A percentile compares a stretch with the other conserved stretches of the same genome.
Conservation (phyloP, 495 filamentous ascomycete species). For the Xylaria grammica region DNA sequence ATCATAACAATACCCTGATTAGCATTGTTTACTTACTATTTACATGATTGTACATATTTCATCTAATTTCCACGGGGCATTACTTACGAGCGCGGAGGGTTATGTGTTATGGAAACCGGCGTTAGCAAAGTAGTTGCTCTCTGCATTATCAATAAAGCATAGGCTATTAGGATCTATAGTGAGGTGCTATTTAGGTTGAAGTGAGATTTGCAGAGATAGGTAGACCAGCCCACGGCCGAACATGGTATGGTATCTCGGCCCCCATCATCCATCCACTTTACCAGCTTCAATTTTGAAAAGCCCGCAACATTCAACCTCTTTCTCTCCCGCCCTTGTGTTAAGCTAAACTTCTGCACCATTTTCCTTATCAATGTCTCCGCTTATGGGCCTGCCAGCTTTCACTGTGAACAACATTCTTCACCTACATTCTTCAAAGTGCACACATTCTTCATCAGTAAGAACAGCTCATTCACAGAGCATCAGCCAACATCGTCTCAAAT, state of each 20-base stretch:
- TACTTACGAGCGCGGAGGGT: slow-evolving; percentile 3
- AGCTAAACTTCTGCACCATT: too few relatives aligned
- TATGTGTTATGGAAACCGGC: neutral
- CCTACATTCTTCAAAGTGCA: too few relatives aligned
- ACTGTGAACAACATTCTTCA: too few relatives aligned
- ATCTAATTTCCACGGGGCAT: slow-evolving; percentile 11
- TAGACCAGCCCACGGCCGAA: neutral
- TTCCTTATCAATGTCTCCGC: too few relatives aligned
- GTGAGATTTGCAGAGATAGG: neutral
- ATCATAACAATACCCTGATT: slow-evolving; percentile 35
- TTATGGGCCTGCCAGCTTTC: too few relatives aligned
- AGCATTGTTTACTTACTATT: slow-evolving; percentile 37
- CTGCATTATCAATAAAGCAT: neutral
- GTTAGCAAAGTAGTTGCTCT: neutral
- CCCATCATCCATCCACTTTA: neutral
- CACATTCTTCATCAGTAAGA: too few relatives aligned
- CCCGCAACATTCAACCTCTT: neutral
- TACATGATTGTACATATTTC: slow-evolving; percentile 34
- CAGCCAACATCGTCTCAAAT: too few relatives aligned
- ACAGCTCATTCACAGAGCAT: too few relatives aligned
- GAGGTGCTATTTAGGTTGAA: slow-evolving; percentile 1
- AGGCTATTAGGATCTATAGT: neutral
- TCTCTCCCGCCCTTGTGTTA: neutral
- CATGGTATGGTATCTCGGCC: slow-evolving; percentile 1
- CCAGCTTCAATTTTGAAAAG: neutral